Percentiles rank a stretch among this genome's conserved stretches.
These are phyloP conservation scores for Trichoderma sp. DNA, from an alignment of 2,329 filamentous ascomycete species.

Conservation along the genomic window DNA sequence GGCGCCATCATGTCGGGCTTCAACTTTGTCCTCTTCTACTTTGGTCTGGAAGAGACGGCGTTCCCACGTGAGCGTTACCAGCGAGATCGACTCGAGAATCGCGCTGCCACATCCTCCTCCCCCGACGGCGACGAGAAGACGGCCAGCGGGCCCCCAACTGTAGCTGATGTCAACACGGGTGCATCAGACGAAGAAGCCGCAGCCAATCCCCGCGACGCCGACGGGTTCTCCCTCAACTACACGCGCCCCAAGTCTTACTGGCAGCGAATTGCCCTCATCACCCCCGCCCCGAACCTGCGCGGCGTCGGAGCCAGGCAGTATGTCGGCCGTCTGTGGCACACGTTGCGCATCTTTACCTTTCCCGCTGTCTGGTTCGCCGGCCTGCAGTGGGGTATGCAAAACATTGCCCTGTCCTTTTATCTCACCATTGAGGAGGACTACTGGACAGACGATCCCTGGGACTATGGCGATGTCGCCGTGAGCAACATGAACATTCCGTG, in stretches of 20 bases:
- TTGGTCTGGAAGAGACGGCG: slow-evolving; percentile 53
- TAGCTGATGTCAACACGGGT: slow-evolving; percentile 19
- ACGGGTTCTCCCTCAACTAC: slow-evolving; percentile 27
- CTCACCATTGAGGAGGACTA: slow-evolving; percentile 57
- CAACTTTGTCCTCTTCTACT: slow-evolving; percentile 48
- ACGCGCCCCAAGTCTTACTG: slow-evolving; percentile 48
- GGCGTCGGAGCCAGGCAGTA: slow-evolving; percentile 56
- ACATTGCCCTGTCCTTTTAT: slow-evolving; percentile 60
- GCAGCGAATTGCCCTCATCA: slow-evolving; percentile 55
- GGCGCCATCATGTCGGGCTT: slow-evolving; percentile 48
- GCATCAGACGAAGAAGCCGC: slow-evolving; percentile 22
- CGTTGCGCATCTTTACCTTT: slow-evolving; percentile 55
- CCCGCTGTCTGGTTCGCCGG: slow-evolving; percentile 57
- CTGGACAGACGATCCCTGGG: slow-evolving; percentile 53
- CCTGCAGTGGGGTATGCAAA: slow-evolving; percentile 58
- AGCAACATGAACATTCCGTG: slow-evolving; percentile 59
- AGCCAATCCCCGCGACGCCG: slow-evolving; percentile 22
- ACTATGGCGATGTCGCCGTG: slow-evolving; percentile 52
- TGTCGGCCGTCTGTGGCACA: slow-evolving; percentile 51
- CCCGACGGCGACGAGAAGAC: background rate
- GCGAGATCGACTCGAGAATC: background rate
- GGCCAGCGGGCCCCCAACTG: background rate
- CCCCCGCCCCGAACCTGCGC: slow-evolving; percentile 52
- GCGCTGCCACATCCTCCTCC: background rate
- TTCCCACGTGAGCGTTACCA: slow-evolving; percentile 41